Evolutionary conservation across 2,329 filamentous ascomycete genomes (phyloP), one percentile per base, ranked within the genome.

Genomic region (Monosporascus sp.): DNA sequence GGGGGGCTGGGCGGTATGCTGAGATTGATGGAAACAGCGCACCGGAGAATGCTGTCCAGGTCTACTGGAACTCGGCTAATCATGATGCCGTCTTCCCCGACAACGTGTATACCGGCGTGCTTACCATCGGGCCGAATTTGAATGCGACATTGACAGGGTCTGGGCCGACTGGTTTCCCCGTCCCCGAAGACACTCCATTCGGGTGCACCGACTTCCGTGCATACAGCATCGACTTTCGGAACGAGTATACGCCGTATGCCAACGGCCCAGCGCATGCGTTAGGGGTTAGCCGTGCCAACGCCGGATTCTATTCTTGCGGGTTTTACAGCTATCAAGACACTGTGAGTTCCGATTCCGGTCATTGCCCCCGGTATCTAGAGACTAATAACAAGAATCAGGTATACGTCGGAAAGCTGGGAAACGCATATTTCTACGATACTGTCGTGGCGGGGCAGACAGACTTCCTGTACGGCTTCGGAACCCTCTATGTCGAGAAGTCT

Each of bases 321-420:
- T 81, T 88, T 60, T 84, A 85, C 62, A 84, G 79, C 54, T 88
- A 84, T 61, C 85, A 88, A 68, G 85, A 88, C 57, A 88, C 85
- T 7, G 81, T 78, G 54, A 52, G 72, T 27, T 74, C 72, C 53
- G 2, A 14, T 46, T 9, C 40, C 26, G 35, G 37, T 44, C 9
- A 5, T 14, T 14, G 31, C 11, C 4, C 9, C 11, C 11, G 4
- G 31, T 5, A 5, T 2, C 2, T 35, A 35, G 11, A 35, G 31
- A 35, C 31, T 35, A 35, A 27, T 27, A 27, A 35, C 31, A 14
- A 35, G 8, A 17, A 14, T n/a, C 46, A 79, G 76, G 66, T 87
- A 4, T 88, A 87, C 60, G 66, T 87, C 17, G 85, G 85, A 51
- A 87, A 88, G 63, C 72, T 86, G 1, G 85, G 80, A 31, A 87